These are phyloP conservation scores for Diaporthe citrichinensis DNA, from an alignment of 2,329 filamentous ascomycete genomes.

Conservation along the genomic window DNA sequence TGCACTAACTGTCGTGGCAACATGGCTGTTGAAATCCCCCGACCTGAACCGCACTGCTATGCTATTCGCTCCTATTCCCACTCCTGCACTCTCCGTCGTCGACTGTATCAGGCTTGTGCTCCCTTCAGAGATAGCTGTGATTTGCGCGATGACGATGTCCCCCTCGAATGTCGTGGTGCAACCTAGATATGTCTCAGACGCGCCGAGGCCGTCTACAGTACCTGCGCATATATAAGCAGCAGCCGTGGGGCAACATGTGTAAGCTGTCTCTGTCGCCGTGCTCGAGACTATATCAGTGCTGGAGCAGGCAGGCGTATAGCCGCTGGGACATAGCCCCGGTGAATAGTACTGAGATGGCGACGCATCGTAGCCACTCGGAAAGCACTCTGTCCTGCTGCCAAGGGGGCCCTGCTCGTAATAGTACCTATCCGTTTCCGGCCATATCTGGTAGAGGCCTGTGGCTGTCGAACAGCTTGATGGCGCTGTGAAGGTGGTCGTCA, in stretches of 20 bases:
- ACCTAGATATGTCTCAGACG: slow-evolving; percentile 38
- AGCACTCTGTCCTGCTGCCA: slow-evolving; percentile 45
- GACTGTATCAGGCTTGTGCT: slow-evolving; percentile 27
- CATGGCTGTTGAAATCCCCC: slow-evolving; percentile 35
- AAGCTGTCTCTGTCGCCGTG: slow-evolving; percentile 46
- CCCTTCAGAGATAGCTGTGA: slow-evolving; percentile 44
- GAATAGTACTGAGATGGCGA: slow-evolving; percentile 47
- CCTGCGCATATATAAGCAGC: slow-evolving; percentile 45
- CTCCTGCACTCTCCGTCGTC: slow-evolving; percentile 24
- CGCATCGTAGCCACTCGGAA: slow-evolving; percentile 46
- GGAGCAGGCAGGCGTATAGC: slow-evolving; percentile 49
- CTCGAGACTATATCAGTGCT: slow-evolving; percentile 41
- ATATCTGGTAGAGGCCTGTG: slow-evolving; percentile 47
- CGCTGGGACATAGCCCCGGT: slow-evolving; percentile 47
- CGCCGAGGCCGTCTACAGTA: background rate
- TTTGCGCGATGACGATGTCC: slow-evolving; percentile 41
- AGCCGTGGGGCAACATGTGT: slow-evolving; percentile 47
- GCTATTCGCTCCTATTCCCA: slow-evolving; percentile 34
- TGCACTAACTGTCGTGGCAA: slow-evolving; percentile 31
- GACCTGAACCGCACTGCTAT: slow-evolving; percentile 36
- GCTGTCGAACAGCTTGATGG: slow-evolving; percentile 46
- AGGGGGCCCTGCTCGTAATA: slow-evolving; percentile 48
- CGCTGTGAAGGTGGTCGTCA: slow-evolving; percentile 48
- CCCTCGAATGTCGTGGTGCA: slow-evolving; percentile 46
- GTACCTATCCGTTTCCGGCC: slow-evolving; percentile 39